These are phyloP conservation scores for Ceratocystis diversiconidia DNA, from an alignment of 2,329 filamentous ascomycete genomes.

Conservation along the genomic window DNA sequence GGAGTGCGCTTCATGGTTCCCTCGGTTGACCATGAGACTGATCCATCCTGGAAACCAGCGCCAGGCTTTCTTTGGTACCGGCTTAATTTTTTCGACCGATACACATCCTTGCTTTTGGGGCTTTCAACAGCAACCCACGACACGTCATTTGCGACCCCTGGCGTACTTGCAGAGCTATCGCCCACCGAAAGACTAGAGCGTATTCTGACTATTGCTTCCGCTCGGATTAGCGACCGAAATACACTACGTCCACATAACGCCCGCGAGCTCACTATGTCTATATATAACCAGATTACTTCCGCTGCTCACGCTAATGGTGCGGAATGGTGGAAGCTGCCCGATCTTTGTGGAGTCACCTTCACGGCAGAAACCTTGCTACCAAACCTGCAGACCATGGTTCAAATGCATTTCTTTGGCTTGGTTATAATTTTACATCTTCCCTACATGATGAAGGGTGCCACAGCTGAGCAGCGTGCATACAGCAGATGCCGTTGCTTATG, in stretches of 20 bases:
- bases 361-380: conserved; percentile 37
- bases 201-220: conserved; percentile 30
- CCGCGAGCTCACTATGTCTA: conserved; percentile 30
- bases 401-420: conserved; percentile 38
- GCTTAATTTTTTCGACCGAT: conserved; percentile 36
- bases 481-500: conserved; percentile 34
- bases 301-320: conserved; percentile 30
- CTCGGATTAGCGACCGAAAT: conserved; percentile 36
- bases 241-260: conserved; percentile 22
- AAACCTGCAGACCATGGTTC: conserved; percentile 29
- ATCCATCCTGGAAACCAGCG: conserved; percentile 23
- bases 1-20: conserved; percentile 26
- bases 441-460: conserved; percentile 34
- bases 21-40: conserved; percentile 26
- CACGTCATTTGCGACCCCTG: conserved; percentile 26
- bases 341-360: conserved; percentile 24
- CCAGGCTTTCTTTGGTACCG: conserved; percentile 33
- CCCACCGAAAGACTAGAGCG: conserved; percentile 33
- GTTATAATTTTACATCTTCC: conserved; percentile 41
- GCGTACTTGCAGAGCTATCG: conserved; percentile 24
- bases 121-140: conserved; percentile 33
- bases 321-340: conserved; percentile 35
- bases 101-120: conserved; percentile 37
- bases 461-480: conserved; percentile 31
- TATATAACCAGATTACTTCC: conserved; percentile 35